These are phyloP conservation scores for Tillandsia leiboldiana DNA, from an alignment of 176 grass and related monocot genomes.

Conservation along the genomic window DNA sequence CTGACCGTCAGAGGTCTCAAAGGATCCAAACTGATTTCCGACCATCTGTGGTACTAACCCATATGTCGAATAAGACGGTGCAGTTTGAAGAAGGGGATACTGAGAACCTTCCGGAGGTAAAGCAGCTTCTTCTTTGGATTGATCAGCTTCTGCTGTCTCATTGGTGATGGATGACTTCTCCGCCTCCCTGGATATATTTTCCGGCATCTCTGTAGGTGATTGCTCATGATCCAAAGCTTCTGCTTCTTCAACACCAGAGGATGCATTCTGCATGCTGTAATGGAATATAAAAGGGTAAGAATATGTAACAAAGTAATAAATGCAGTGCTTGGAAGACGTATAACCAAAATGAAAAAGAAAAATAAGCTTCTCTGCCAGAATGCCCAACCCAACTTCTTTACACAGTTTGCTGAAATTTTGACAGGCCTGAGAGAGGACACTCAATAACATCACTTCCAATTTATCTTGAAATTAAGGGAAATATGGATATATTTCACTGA, in stretches of 20 bases:
- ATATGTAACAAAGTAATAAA: slow-evolving; percentile 19
- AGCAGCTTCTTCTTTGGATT: slow-evolving; percentile 30
- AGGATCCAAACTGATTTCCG: slow-evolving; percentile 36
- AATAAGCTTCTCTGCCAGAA: background rate
- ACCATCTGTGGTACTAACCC: slow-evolving; percentile 24
- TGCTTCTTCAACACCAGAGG: slow-evolving; percentile 22
- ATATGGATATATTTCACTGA: no score
- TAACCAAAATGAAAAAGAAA: background rate
- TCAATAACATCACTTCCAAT: no score
- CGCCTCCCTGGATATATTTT: slow-evolving; percentile 21
- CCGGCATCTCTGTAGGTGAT: slow-evolving; percentile 20
- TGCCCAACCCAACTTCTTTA: no score
- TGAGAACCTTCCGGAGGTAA: slow-evolving; percentile 22
- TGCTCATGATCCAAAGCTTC: slow-evolving; percentile 17
- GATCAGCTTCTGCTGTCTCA: slow-evolving; percentile 21
- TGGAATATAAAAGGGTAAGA: slow-evolving; percentile 19
- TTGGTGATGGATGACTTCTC: slow-evolving; percentile 12
- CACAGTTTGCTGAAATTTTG: no score
- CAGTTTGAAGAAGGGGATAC: slow-evolving; percentile 23
- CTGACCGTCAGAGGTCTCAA: slow-evolving; percentile 55
- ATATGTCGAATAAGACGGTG: slow-evolving; percentile 38
- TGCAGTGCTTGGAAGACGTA: background rate
- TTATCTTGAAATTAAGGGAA: no score
- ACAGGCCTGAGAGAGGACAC: no score
- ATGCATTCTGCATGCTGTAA: slow-evolving; percentile 35